phyloP scores from a whole-genome alignment of 805 yeast genomes.

The Huiozyma sinensis region DNA sequence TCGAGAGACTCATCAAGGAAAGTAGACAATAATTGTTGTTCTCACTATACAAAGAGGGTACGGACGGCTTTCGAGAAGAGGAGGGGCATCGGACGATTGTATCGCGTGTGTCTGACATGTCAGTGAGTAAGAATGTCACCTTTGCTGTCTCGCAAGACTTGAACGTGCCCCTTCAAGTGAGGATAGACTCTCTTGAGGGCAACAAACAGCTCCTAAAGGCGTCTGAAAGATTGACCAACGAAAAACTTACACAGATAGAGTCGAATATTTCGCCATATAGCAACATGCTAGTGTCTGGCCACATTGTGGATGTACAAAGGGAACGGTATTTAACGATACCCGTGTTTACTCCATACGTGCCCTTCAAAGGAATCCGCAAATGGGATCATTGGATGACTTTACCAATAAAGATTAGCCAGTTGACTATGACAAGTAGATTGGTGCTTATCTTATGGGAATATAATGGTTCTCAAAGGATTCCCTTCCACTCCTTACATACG shows the following conservation, averaged over 20 bases:
- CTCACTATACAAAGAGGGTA: too few species aligned
- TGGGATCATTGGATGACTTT: slow-evolving; percentile 70
- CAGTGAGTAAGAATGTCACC: slow-evolving; percentile 32
- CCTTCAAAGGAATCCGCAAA: slow-evolving; percentile 35
- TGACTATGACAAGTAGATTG: slow-evolving; percentile 53
- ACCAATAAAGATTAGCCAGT: slow-evolving; percentile 60
- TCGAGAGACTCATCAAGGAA: too few species aligned
- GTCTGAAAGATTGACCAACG: slow-evolving; percentile 38
- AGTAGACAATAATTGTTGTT: too few species aligned
- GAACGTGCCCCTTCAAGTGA: slow-evolving; percentile 38
- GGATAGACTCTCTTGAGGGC: slow-evolving; percentile 40
- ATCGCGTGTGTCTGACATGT: neutral
- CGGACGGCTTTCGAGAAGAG: too few species aligned
- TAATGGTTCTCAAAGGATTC: slow-evolving; percentile 38
- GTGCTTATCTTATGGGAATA: slow-evolving; percentile 61
- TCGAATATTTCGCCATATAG: slow-evolving; percentile 31
- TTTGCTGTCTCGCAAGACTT: slow-evolving; percentile 50
- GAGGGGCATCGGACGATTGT: too few species aligned
- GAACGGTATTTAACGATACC: slow-evolving; percentile 40
- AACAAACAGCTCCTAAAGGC: slow-evolving; percentile 30
- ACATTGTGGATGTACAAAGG: slow-evolving; percentile 32
- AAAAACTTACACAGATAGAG: slow-evolving; percentile 32
- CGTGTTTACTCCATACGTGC: slow-evolving; percentile 38
- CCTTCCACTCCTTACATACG: slow-evolving; percentile 54
- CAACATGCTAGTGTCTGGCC: slow-evolving; percentile 36